Conservation (phyloP, 129 eudicot genomes). For the Escallonia rubra region DNA sequence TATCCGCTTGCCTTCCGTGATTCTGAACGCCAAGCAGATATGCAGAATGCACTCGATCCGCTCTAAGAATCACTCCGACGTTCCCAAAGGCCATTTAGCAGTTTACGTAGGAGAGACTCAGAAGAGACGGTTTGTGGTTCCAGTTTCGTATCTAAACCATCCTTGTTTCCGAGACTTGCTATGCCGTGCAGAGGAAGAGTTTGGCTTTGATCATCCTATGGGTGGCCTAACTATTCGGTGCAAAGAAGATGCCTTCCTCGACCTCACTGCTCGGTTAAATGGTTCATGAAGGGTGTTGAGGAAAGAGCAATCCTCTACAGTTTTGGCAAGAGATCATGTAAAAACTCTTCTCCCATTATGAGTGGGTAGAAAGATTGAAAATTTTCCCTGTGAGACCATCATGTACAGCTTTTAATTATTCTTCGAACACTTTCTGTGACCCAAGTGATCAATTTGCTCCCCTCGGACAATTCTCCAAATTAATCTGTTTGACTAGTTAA, state of each 20-base stretch:
- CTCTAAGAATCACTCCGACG: background rate
- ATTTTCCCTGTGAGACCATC: too few species aligned
- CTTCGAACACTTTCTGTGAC: too few species aligned
- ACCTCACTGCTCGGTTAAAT: slow-evolving; percentile 5
- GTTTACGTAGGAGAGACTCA: background rate
- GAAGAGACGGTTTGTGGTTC: background rate
- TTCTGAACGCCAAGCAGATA: background rate
- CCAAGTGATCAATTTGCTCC: too few species aligned
- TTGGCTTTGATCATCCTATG: slow-evolving; percentile 37
- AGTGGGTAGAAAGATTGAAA: too few species aligned
- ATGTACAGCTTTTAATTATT: too few species aligned
- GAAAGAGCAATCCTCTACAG: too few species aligned
- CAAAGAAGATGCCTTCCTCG: slow-evolving; percentile 21
- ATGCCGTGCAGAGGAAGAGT: slow-evolving; percentile 32
- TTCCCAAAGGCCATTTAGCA: background rate
- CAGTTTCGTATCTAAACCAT: background rate
- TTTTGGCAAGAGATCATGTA: too few species aligned
- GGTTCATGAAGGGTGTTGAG: too few species aligned
- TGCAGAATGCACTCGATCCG: background rate
- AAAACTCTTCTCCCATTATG: too few species aligned
- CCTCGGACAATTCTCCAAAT: too few species aligned
- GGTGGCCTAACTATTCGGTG: slow-evolving; percentile 52
- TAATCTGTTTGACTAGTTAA: too few species aligned
- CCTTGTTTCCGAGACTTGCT: slow-evolving; percentile 31
- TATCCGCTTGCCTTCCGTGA: background rate